Conservation (phyloP, 2,329 filamentous ascomycete species). For the Fusarium brevicatenulatum region DNA sequence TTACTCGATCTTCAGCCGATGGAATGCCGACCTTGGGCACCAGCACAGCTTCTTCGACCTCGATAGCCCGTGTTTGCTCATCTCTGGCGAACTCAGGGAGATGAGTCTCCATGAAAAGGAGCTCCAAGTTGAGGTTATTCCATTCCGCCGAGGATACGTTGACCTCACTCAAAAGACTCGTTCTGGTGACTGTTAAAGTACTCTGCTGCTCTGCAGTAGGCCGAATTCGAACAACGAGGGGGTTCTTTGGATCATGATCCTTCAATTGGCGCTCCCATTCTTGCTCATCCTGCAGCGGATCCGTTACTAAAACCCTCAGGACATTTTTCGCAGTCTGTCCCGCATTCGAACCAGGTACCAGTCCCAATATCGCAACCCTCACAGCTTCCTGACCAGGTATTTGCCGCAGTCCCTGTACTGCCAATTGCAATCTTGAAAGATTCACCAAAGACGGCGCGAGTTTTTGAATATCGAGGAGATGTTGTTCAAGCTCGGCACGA, state of each 20-base stretch:
- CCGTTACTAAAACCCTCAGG: constrained; percentile 74
- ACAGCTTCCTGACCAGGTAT: constrained; percentile 65
- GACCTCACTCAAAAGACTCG: constrained; percentile 64
- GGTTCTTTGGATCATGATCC: constrained; percentile 60
- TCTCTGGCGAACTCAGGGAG: constrained; percentile 48
- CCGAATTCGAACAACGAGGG: constrained; percentile 70
- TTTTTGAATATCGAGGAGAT: constrained; percentile 69
- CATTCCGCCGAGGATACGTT: constrained; percentile 71
- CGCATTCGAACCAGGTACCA: constrained; percentile 53
- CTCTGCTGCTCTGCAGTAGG: constrained; percentile 45
- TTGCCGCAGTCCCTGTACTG: constrained; percentile 71
- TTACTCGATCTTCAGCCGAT: constrained; percentile 70
- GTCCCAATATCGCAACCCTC: constrained; percentile 66
- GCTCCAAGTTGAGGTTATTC: constrained; percentile 70
- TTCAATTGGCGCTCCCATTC: constrained; percentile 74
- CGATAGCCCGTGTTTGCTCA: constrained; percentile 43
- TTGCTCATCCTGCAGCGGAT: constrained; percentile 71
- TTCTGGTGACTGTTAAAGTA: constrained; percentile 45
- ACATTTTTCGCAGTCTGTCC: constrained; percentile 69
- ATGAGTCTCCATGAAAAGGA: constrained; percentile 66
- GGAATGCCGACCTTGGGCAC: constrained; percentile 79
- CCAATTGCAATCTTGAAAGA: constrained; percentile 76
- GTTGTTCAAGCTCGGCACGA: constrained; percentile 66
- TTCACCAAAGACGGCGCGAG: constrained; percentile 71
- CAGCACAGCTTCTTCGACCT: constrained; percentile 73